Base-by-base conservation (phyloP, 2,329 filamentous ascomycete species). In the Exutisphaerella laricina region DNA sequence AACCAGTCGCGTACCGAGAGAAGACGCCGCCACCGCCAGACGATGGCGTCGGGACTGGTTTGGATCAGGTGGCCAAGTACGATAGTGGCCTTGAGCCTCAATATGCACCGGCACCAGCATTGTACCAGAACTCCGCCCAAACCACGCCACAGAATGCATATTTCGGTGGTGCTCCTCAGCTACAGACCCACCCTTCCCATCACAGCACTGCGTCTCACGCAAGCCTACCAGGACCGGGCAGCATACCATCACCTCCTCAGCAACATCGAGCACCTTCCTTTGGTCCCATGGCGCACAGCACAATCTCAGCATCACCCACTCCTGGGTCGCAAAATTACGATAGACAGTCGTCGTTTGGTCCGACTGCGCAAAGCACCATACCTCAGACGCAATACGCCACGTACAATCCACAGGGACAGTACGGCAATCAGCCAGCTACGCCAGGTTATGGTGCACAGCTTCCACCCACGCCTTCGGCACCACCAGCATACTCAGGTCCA, bases 11-110 rank as follows among this genome's bases (percentile, higher is more conserved):
- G 14, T 78, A 85, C 61, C 75, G 85, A 35, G 85, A 89, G 63
- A 88, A 88, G 72, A 90, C 85, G 0, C 85, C 85, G 1, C 79
- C 85, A 3, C 83, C 82, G 3, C 77, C 81, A 23, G 85, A 88
- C 55, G 78, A 72, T 28, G 76, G 72, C 9, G 67, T 59, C 43
- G 71, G 71, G 3, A 72, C 67, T 13, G 70, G 70, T 1, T 58
- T 73, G 12, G 56, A 55, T 10, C 54, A 60, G 10, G 66, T 64
- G 8, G 63, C 64, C 17, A 55, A 57, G 12, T 63, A 70, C 39
- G 68, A 70, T 13, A 34, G 43, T 26, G 43, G 40, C 12, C 55
- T 54, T 13, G 51, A 47, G 26, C 45, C 43, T n/a, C 52, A 58
- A 30, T 61, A 56, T 36, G 51, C 56, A 1, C 41, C 46, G 12